Conservation (phyloP, 2,329 filamentous ascomycete species). For the Bipolaris gigantea region DNA sequence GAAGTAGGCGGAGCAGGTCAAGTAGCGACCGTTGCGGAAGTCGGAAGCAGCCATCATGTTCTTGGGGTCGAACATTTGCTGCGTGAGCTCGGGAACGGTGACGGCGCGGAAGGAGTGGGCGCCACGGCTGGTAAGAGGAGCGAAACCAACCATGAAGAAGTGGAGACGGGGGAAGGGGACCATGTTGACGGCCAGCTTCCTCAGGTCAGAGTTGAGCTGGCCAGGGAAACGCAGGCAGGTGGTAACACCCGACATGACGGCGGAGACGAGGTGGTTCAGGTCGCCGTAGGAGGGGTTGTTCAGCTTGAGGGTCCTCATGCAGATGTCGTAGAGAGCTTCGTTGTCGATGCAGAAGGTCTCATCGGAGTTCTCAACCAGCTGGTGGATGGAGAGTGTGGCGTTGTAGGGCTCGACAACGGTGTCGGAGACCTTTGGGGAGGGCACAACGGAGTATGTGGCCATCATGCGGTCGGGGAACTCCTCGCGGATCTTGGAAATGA, state of each 20-base stretch:
- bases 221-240: conserved; percentile 99
- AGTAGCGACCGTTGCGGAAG: conserved; percentile 99
- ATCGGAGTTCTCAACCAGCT: conserved; percentile 99
- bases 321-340: conserved; percentile 99
- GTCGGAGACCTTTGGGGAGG: conserved; percentile 98
- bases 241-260: conserved; percentile 99
- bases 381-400: conserved; percentile 97
- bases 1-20: conserved; percentile 99
- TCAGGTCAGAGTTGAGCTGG: conserved; percentile 99
- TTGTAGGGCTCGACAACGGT: conserved; percentile 99
- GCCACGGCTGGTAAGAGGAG: conserved; percentile 90
- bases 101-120: conserved; percentile 96
- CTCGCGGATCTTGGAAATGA: conserved; percentile 99
- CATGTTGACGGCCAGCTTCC: conserved; percentile 99
- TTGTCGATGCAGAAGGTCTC: conserved; percentile 99
- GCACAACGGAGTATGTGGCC: conserved; percentile 98
- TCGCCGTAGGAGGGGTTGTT: conserved; percentile 98
- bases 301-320: conserved; percentile 99
- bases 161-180: conserved; percentile 99
- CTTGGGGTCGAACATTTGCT: conserved; percentile 99
- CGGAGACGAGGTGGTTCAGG: conserved; percentile 98
- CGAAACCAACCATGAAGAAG: conserved; percentile 99
- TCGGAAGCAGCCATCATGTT: conserved; percentile 99
- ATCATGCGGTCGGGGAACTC: conserved; percentile 99
- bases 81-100: conserved; percentile 95